These are phyloP conservation scores for Candida vartiovaarae DNA, from an alignment of 805 yeast genomes.

Conservation along the genomic window DNA sequence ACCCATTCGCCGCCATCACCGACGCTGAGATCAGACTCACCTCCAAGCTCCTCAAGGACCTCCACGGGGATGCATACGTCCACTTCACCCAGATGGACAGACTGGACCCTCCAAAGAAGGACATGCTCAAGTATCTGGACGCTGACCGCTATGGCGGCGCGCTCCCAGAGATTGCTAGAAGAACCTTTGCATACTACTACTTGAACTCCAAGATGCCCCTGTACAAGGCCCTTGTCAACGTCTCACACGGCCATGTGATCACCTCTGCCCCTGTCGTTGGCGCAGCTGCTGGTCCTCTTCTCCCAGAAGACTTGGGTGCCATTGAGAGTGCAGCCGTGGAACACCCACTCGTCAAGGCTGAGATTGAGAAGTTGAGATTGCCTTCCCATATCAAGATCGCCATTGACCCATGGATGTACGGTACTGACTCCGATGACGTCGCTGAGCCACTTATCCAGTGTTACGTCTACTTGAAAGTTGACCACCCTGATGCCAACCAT, in stretches of 20 bases:
- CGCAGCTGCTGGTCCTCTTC: conserved; percentile 65
- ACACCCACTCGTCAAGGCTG: conserved; percentile 56
- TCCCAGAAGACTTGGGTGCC: conserved; percentile 54
- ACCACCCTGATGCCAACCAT: conserved; percentile 67
- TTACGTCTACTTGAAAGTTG: conserved; percentile 66
- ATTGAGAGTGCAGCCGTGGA: conserved; percentile 43
- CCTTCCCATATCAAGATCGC: conserved; percentile 47
- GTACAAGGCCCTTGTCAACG: conserved; percentile 68
- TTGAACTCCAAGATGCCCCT: conserved; percentile 41
- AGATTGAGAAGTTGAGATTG: conserved; percentile 58
- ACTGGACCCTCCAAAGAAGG: conserved; percentile 73
- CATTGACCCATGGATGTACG: conserved; percentile 83
- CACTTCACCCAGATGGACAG: conserved; percentile 64
- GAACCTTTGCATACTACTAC: conserved; percentile 63
- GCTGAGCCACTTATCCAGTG: conserved; percentile 60
- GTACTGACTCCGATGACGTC: conserved; percentile 52
- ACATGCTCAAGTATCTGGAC: conserved; percentile 58
- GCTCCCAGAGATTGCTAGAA: conserved; percentile 59
- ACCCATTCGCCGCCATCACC: conserved; percentile 54
- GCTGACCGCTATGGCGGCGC: conserved; percentile 52
- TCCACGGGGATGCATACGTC: conserved; percentile 44
- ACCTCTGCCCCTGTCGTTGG: conserved; percentile 48
- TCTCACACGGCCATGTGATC: conserved; percentile 53
- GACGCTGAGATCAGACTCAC: conserved; percentile 54
- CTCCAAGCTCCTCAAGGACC: conserved; percentile 53